phyloP scores from a whole-genome alignment of 495 filamentous ascomycete genomes.

The Trypethelium eluteriae region DNA sequence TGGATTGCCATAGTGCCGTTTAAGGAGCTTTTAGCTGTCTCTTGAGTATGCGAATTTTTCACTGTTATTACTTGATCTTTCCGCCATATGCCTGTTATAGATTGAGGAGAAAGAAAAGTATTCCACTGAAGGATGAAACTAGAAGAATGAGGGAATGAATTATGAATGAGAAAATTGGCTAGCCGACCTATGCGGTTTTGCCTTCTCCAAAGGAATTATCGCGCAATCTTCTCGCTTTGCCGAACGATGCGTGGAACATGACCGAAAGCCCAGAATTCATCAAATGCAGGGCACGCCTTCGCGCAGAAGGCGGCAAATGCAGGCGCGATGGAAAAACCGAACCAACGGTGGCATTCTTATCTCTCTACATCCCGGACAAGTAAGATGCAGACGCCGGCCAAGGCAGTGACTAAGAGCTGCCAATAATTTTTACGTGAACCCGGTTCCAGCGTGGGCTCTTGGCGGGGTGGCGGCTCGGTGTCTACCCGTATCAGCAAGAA shows the following conservation, averaged over 20 bases:
- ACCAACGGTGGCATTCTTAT: background rate
- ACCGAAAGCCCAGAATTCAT: background rate
- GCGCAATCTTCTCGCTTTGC: background rate
- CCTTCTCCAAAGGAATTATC: background rate
- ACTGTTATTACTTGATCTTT: background rate
- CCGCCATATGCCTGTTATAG: too few species aligned
- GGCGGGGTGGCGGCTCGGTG: background rate
- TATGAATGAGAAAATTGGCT: too few species aligned
- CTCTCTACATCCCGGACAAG: background rate
- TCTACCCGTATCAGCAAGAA: too few species aligned
- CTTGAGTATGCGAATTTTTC: background rate
- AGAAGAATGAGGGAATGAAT: too few species aligned
- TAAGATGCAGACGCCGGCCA: background rate
- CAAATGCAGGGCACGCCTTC: background rate
- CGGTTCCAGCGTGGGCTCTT: background rate
- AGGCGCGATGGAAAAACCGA: background rate
- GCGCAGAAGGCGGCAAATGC: background rate
- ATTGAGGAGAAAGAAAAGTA: too few species aligned
- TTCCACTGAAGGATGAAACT: too few species aligned
- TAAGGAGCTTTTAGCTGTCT: background rate
- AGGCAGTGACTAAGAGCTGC: background rate
- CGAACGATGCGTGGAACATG: background rate
- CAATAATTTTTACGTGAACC: slow-evolving; percentile 12
- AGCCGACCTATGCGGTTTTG: too few species aligned
- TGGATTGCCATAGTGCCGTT: slow-evolving; percentile 27